A percentile compares a stretch with the other conserved stretches of the same genome.
Evolutionary conservation across 768 basidiomycete genomes (phyloP).

Genomic region (Suillus alpinus): DNA sequence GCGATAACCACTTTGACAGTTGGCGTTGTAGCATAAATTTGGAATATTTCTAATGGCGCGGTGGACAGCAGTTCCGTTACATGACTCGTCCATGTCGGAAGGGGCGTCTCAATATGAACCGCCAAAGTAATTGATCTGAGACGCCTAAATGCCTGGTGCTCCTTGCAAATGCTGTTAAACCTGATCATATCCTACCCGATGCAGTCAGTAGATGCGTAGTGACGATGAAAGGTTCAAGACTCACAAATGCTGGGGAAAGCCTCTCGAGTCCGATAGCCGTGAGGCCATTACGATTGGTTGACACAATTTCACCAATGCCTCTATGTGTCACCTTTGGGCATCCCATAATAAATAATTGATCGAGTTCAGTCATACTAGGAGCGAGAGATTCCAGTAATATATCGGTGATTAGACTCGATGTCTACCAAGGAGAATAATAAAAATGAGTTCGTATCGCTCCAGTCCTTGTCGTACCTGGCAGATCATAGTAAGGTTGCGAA

Average conservation of each 20-base stretch:
- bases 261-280: conserved; percentile 58
- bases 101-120: conserved; percentile 34
- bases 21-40: conserved; percentile 54
- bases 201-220: conserved; percentile 4
- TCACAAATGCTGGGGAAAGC: conserved; percentile 58
- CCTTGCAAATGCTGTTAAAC: conserved; percentile 41
- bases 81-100: conserved; percentile 44
- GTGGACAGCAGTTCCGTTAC: conserved; percentile 41
- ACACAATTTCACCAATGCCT: conserved; percentile 54
- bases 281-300: conserved; percentile 45
- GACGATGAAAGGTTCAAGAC: conserved; percentile 14
- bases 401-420: conserved; percentile 60
- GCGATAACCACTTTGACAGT: conserved; percentile 38
- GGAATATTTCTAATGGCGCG: conserved; percentile 57
- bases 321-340: conserved; percentile 66
- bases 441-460: neutral
- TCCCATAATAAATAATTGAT: conserved; percentile 60
- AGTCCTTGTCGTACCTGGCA: conserved; percentile 53
- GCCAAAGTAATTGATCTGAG: conserved; percentile 61
- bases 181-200: conserved; percentile 47
- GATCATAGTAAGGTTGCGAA: conserved; percentile 61
- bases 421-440: conserved; percentile 32
- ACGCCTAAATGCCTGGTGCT: conserved; percentile 35
- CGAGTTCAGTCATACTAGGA: conserved; percentile 46
- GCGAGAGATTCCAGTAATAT: conserved; percentile 48